Conservation (phyloP, 495 filamentous ascomycete species). For the Podospora didyma region DNA sequence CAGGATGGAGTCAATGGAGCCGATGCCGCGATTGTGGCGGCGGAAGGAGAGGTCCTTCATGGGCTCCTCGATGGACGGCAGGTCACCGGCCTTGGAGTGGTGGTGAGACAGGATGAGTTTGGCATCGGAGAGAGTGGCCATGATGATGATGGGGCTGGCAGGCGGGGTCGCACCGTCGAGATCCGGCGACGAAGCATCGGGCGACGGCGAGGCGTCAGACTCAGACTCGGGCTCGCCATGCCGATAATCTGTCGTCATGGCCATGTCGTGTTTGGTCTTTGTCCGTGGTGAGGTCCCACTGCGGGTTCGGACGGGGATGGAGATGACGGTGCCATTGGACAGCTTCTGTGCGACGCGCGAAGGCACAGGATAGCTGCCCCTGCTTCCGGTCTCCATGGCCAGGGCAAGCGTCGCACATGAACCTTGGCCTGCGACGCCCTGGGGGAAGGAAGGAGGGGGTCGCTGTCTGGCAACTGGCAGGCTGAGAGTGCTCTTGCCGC, state of each 20-base stretch:
- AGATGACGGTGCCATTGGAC: slow-evolving; percentile 16
- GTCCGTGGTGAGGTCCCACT: slow-evolving; percentile 8
- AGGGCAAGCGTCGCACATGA: neutral
- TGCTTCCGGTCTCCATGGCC: slow-evolving; percentile 23
- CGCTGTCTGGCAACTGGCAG: too few relatives aligned
- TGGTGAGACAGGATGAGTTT: too few relatives aligned
- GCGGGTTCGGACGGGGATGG: slow-evolving; percentile 21
- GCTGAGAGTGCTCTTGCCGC: too few relatives aligned
- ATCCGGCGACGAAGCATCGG: too few relatives aligned
- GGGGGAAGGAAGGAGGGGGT: too few relatives aligned
- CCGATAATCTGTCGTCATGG: neutral
- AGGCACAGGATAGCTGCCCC: slow-evolving; percentile 23
- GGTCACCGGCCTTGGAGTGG: neutral
- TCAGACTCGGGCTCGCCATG: too few relatives aligned
- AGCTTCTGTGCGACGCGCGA: slow-evolving; percentile 30
- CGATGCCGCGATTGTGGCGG: slow-evolving; percentile 23
- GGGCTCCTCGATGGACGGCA: neutral
- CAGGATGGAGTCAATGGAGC: slow-evolving; percentile 30
- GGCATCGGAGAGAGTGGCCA: slow-evolving; percentile 13
- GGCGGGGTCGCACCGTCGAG: neutral
- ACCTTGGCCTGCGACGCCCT: neutral
- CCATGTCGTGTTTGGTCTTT: slow-evolving; percentile 11
- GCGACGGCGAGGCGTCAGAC: too few relatives aligned
- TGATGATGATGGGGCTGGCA: slow-evolving; percentile 5
- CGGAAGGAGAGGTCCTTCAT: slow-evolving; percentile 15